Conservation (phyloP, 345 rosid genomes). For the Combretum micranthum region DNA sequence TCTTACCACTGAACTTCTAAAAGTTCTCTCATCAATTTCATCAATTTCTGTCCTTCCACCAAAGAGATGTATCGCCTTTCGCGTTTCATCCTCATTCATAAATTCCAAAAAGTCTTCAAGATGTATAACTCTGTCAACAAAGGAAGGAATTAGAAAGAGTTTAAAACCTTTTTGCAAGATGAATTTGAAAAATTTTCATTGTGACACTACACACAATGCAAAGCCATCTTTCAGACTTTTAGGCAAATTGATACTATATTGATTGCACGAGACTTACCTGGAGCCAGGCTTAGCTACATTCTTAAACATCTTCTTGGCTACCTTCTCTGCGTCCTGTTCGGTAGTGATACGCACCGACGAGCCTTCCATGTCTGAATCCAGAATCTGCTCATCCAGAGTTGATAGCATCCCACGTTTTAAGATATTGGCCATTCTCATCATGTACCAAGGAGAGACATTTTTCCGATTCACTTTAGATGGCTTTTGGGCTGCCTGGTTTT, state of each 20-base stretch:
- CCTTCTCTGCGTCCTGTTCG: slow-evolving; percentile 29
- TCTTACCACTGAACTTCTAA: slow-evolving; percentile 38
- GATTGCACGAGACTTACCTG: slow-evolving; percentile 18
- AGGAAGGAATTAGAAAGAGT: too few species aligned
- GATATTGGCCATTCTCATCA: slow-evolving; percentile 34
- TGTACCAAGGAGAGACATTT: slow-evolving; percentile 35
- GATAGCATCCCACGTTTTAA: slow-evolving; percentile 25
- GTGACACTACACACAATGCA: too few species aligned
- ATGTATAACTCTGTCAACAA: slow-evolving; percentile 21
- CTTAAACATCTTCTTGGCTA: slow-evolving; percentile 38
- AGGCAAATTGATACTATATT: neutral
- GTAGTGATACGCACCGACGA: slow-evolving; percentile 24
- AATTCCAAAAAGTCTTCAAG: slow-evolving; percentile 32
- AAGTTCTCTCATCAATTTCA: slow-evolving; percentile 24
- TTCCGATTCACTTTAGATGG: slow-evolving; percentile 28
- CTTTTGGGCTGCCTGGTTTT: neutral
- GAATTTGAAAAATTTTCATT: too few species aligned
- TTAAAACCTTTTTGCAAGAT: too few species aligned
- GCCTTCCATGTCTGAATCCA: slow-evolving; percentile 31
- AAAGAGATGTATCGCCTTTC: slow-evolving; percentile 16
- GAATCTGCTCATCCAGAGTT: slow-evolving; percentile 43
- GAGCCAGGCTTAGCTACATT: slow-evolving; percentile 35
- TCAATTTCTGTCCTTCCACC: slow-evolving; percentile 15
- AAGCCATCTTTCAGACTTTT: too few species aligned
- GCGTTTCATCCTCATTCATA: slow-evolving; percentile 33